Evolutionary conservation across 805 yeast species (phyloP), one percentile per base, ranked within the genome.

Genomic region (Starmerella vaccinii): DNA sequence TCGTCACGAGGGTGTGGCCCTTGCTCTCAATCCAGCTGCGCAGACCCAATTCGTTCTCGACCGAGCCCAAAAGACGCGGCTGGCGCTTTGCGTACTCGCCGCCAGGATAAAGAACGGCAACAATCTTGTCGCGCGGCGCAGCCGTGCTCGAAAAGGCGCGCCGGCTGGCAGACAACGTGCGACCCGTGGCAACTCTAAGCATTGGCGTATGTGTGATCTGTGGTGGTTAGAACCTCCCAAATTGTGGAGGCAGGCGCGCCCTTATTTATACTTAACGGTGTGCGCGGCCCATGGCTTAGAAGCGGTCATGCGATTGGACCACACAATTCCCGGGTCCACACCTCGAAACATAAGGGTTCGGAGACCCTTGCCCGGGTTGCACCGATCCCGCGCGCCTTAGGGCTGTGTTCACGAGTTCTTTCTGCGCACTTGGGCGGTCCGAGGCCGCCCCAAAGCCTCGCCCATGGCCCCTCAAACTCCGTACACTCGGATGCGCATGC

Each of bases 41-140:
- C 57, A 84, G 71, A 9, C 92, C 92, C 45, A 84, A 74, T 57
- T 83, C 88, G 65, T 82, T 82, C 65, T 84, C 89, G 55, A 78
- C 74, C 56, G 82, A 73, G 23, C 92, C 94, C 52, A 80, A 71
- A 51, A 84, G 29, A 10, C 44, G 42, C 16, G 55, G 55, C 46
- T 52, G 55, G 16, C 35, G 33, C 38, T 46, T 41, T 7, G 55
- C 55, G 26, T 27, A 49, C 48, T 52, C 47, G 9, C 55, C 55
- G 33, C 55, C 55, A 16, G 40, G 27, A 43, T 52, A 52, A 19
- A 52, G 52, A 5, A 52, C 55, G n/a, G 47, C 47, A 7, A 52
- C 42, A 12, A 52, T 21, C 38, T 52, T 52, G 50, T 52, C 52
- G 18, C 15, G 3, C 19, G 21, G 5, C 10, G 29, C 22, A n/a